Evolutionary conservation across 495 filamentous ascomycete genomes (phyloP).

Genomic region (Xylaria palmicola): DNA sequence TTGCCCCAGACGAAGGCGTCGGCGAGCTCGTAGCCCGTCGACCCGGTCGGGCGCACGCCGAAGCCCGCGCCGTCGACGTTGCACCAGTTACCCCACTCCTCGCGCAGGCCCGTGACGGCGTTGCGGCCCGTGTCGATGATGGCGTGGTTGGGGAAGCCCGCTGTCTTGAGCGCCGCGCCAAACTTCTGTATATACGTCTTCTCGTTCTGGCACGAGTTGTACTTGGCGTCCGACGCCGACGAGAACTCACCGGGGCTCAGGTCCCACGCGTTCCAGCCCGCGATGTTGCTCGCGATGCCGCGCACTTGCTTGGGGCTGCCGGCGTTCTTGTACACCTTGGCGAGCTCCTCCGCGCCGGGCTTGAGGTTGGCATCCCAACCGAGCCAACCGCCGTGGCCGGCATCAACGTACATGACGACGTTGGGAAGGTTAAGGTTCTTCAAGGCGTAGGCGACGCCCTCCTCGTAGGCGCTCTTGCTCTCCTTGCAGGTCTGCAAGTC

Average conservation of each 20-base stretch:
- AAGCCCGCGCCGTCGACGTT: conserved; percentile 76
- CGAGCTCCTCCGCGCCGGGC: conserved; percentile 68
- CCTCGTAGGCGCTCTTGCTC: conserved; percentile 62
- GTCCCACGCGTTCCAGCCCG: conserved; percentile 71
- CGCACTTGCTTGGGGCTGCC: conserved; percentile 64
- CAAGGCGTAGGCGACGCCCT: conserved; percentile 71
- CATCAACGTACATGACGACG: conserved; percentile 82
- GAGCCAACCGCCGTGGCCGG: conserved; percentile 79
- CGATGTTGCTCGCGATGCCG: conserved; percentile 75
- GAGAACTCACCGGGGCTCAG: conserved; percentile 63
- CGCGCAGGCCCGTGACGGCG: conserved; percentile 65
- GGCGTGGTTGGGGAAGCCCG: conserved; percentile 71
- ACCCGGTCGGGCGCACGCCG: conserved; percentile 63
- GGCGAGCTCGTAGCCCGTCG: conserved; percentile 59
- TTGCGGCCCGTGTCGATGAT: conserved; percentile 71
- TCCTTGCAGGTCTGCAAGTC: conserved; percentile 61
- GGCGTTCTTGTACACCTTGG: conserved; percentile 63
- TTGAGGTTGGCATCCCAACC: conserved; percentile 78
- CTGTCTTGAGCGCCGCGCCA: conserved; percentile 55
- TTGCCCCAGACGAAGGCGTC: conserved; percentile 86
- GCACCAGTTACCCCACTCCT: conserved; percentile 81
- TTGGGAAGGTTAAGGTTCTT: conserved; percentile 70
- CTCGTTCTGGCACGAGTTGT: conserved; percentile 66
- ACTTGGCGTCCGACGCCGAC: conserved; percentile 54
- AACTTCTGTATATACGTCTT: conserved; percentile 69